Percentiles rank a stretch among this genome's conserved stretches.
phyloP scores from a whole-genome alignment of 805 yeast species.

The Myxozyma sirexii region DNA sequence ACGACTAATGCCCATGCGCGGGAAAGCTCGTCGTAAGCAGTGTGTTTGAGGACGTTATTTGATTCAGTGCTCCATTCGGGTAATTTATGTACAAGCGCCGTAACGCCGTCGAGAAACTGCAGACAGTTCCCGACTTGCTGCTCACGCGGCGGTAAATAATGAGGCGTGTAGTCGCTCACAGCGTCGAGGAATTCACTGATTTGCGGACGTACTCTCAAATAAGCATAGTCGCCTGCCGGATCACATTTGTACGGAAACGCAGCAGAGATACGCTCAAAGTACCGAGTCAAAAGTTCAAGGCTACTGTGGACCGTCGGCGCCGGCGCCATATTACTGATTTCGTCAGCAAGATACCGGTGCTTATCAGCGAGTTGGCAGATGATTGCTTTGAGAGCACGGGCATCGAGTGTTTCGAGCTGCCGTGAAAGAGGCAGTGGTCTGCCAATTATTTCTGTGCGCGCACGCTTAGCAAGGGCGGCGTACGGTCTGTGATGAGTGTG shows the following conservation, averaged over 20 bases:
- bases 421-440: conserved; percentile 64
- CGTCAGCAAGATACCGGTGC: conserved; percentile 64
- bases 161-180: conserved; percentile 71
- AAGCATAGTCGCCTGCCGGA: conserved; percentile 71
- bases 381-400: conserved; percentile 55
- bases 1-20: conserved; percentile 59
- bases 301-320: conserved; percentile 58
- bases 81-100: conserved; percentile 59
- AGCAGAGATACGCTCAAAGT: conserved; percentile 49
- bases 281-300: conserved; percentile 51
- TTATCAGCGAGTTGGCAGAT: conserved; percentile 55
- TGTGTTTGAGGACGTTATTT: conserved; percentile 48
- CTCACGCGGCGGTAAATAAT: conserved; percentile 73
- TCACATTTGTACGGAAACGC: conserved; percentile 79
- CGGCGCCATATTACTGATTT: conserved; percentile 57
- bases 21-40: conserved; percentile 64
- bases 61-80: conserved; percentile 63
- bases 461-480: conserved; percentile 17
- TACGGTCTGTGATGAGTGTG: conserved; percentile 2
- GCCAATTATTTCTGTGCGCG: conserved; percentile 45
- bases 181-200: conserved; percentile 71
- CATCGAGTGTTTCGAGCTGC: conserved; percentile 68
- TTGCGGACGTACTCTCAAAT: conserved; percentile 66
- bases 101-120: conserved; percentile 63
- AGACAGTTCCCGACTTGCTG: conserved; percentile 56